Conservation (phyloP, 108 stramenopile genomes). For the Cyclostephanos tholiformis region DNA sequence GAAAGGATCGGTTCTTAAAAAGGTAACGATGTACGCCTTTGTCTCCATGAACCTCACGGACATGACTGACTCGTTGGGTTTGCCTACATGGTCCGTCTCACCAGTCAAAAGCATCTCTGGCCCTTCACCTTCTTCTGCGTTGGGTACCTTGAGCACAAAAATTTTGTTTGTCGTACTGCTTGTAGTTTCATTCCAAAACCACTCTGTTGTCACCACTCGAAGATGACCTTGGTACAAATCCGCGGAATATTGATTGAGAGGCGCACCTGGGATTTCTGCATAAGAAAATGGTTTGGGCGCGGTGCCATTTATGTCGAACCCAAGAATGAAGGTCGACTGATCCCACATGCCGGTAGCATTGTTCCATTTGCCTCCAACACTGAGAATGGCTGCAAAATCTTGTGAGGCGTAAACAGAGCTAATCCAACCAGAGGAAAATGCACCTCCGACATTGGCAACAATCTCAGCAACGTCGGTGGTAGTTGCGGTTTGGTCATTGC, state of each 20-base stretch:
- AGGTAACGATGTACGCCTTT: constrained; percentile 49
- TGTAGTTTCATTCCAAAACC: constrained; percentile 22
- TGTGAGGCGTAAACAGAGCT: constrained; percentile 39
- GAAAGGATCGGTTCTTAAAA: constrained; percentile 45
- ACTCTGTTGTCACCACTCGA: constrained; percentile 46
- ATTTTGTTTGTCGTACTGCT: constrained; percentile 45
- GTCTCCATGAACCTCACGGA: constrained; percentile 46
- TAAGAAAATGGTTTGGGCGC: constrained; percentile 28
- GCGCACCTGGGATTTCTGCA: constrained; percentile 32
- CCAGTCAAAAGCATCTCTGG: constrained; percentile 37
- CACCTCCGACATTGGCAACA: constrained; percentile 23
- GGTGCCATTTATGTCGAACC: constrained; percentile 33
- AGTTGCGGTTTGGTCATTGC: not conserved
- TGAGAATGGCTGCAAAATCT: constrained; percentile 34
- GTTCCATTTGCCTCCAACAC: constrained; percentile 30
- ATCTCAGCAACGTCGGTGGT: constrained; percentile 6
- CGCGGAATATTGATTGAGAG: constrained; percentile 47
- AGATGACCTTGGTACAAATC: constrained; percentile 50
- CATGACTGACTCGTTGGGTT: constrained; percentile 42
- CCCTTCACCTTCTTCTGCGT: constrained; percentile 9
- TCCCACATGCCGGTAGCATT: constrained; percentile 19
- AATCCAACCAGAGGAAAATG: constrained; percentile 41
- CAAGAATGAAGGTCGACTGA: constrained; percentile 46
- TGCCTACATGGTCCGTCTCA: constrained; percentile 44
- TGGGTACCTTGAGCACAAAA: constrained; percentile 44